A percentile compares a stretch with the other conserved stretches of the same genome.
phyloP scores from a whole-genome alignment of 2,329 filamentous ascomycete genomes.

The Paecilomyces variotii region DNA sequence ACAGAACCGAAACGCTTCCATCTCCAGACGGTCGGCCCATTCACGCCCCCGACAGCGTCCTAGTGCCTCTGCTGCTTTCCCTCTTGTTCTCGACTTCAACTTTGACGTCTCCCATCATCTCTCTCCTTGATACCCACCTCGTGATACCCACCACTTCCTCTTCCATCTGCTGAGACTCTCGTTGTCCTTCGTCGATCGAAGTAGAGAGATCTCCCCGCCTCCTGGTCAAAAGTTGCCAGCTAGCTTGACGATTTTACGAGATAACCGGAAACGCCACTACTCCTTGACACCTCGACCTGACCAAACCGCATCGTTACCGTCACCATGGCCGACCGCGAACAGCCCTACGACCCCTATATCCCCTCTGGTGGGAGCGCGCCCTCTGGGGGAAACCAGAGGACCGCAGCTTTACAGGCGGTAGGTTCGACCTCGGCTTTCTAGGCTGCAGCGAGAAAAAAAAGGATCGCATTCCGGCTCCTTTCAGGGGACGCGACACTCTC shows the following conservation, averaged over 20 bases:
- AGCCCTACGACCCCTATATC: constrained; percentile 84
- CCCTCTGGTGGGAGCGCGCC: constrained; percentile 53
- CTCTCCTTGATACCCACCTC: background rate
- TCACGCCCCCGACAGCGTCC: constrained; percentile 18
- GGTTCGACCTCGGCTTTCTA: constrained; percentile 34
- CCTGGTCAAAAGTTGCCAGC: constrained; percentile 2
- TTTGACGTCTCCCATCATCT: constrained; percentile 1
- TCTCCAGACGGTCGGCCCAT: constrained; percentile 18
- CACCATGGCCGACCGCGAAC: constrained; percentile 50
- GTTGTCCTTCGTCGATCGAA: background rate
- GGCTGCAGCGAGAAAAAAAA: background rate
- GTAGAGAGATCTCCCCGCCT: background rate
- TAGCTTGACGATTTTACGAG: constrained; percentile 11
- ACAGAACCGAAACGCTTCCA: constrained; percentile 17
- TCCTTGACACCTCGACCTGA: constrained; percentile 6
- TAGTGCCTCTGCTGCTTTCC: constrained; percentile 7
- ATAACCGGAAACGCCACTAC: constrained; percentile 8
- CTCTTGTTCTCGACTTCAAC: constrained; percentile 3
- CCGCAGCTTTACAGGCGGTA: constrained; percentile 76
- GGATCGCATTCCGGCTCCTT: background rate
- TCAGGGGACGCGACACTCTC: background rate
- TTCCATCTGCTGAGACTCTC: background rate
- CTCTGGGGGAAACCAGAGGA: constrained; percentile 54
- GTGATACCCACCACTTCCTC: background rate
- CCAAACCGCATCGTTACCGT: constrained; percentile 1